These are phyloP conservation scores for Podosphaera aphanis DNA, from an alignment of 2,329 filamentous ascomycete species.

Conservation along the genomic window DNA sequence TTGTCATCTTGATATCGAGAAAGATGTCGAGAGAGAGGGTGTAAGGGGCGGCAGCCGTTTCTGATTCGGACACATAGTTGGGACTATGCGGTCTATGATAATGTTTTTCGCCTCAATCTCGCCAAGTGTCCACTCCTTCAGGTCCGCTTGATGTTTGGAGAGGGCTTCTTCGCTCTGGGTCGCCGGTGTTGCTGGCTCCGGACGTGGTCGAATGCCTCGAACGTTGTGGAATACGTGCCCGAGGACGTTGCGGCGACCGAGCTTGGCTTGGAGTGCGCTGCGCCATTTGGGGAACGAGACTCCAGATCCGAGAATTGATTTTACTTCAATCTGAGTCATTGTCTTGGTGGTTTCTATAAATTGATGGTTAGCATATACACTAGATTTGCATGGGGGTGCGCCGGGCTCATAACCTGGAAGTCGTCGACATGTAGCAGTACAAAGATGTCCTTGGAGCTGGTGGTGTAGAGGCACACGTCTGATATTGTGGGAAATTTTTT, in stretches of 20 bases:
- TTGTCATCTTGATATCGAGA: too few species aligned
- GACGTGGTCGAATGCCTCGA: not conserved
- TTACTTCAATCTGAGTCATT: not conserved
- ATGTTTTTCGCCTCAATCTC: too few species aligned
- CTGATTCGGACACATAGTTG: too few species aligned
- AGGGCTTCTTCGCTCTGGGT: not conserved
- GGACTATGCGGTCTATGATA: too few species aligned
- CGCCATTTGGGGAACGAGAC: not conserved
- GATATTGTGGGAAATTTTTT: not conserved
- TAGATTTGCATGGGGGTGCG: too few species aligned
- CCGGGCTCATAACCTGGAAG: too few species aligned
- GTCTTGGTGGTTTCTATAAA: not conserved
- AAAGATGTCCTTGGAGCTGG: too few species aligned
- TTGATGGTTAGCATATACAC: too few species aligned
- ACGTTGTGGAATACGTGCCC: not conserved
- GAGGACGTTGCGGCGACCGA: not conserved
- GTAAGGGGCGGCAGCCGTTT: too few species aligned
- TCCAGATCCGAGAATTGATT: not conserved
- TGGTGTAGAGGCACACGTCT: not conserved
- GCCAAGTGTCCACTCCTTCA: not conserved
- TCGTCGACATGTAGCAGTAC: too few species aligned
- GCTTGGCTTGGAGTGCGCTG: not conserved
- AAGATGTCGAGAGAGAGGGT: too few species aligned
- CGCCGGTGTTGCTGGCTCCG: not conserved
- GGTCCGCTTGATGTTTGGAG: not conserved